These are phyloP conservation scores for Gossypium laxum DNA, from an alignment of 441 rosid genomes.

Conservation along the genomic window DNA sequence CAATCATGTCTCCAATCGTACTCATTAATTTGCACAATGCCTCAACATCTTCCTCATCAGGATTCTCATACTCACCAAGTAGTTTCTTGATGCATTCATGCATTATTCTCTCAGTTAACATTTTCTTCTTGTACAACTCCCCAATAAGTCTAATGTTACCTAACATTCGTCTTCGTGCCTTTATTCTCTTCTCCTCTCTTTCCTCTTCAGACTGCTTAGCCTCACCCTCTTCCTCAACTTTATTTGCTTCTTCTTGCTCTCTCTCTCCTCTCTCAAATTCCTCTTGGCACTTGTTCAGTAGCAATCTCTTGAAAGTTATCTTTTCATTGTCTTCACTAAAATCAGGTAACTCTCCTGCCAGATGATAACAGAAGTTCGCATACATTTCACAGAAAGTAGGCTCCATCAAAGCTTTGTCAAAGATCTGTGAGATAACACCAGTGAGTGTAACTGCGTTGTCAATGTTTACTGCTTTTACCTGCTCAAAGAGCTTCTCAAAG, in stretches of 20 bases:
- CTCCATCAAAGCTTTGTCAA: conserved; percentile 94
- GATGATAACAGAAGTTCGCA: conserved; percentile 70
- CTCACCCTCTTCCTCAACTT: conserved; percentile 4
- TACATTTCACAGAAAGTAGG: conserved; percentile 99
- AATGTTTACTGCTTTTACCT: conserved; percentile 72
- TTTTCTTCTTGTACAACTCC: conserved; percentile 82
- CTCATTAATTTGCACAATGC: conserved; percentile 87
- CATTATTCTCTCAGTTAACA: conserved; percentile 83
- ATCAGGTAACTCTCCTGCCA: conserved; percentile 67
- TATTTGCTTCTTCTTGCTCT: conserved; percentile 5
- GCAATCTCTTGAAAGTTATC: conserved; percentile 74
- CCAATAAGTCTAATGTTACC: conserved; percentile 95
- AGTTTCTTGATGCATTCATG: conserved; percentile 70
- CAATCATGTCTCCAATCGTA: conserved; percentile 89
- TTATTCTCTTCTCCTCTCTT: conserved; percentile 77
- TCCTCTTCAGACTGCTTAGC: conserved; percentile 43
- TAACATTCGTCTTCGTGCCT: conserved; percentile 82
- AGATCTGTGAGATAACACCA: conserved; percentile 82
- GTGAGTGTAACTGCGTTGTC: conserved; percentile 62
- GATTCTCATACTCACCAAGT: conserved; percentile 64
- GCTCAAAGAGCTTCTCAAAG: conserved; percentile 78
- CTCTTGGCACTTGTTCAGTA: conserved; percentile 81
- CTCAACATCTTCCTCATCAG: conserved; percentile 88
- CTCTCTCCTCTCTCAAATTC: conserved; percentile 49
- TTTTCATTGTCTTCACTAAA: conserved; percentile 52